Base-by-base conservation (phyloP, 73 alveolate species). In the Stentor roeselii region DNA sequence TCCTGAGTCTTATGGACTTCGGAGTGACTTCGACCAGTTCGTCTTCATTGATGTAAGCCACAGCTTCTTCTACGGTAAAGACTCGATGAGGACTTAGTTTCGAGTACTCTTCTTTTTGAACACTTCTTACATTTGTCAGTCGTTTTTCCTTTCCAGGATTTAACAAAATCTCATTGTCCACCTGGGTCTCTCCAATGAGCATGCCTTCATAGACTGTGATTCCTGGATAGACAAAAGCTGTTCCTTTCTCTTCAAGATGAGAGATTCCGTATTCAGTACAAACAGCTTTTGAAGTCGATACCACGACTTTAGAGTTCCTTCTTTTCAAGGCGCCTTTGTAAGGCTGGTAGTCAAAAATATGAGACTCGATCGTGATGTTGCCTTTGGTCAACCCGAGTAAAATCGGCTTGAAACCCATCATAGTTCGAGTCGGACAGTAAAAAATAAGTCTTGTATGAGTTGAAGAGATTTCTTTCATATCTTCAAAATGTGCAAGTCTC, bases 1-100 rank as follows among this genome's bases (percentile, higher is more conserved):
- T 93, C 84, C 98, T 91, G 77, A 93, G 86, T 87, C 98, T 91
- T 75, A 93, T 90, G 76, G 82, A 87, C 61, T 93, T 93, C n/a
- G 98, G 98, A 36, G 98, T 93, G 3, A 93, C 93, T 86, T 93
- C 98, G 3, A 93, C 97, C 31, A 92, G 80, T 74, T 92, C 97
- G 75, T 92, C 97, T 32, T 89, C 97, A 83, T 94, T 86, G 39
- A 93, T 93, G 58, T 89, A 89, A 59, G 97, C 86, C 58, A 93
- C 89, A 32, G 95, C 93, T 75, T 93, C 98, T 82, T 93, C 98
- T n/a, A 93, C 61, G n/a, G 86, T 32, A 75, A 92, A 85, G 4
- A 32, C 41, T 60, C 78, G 89, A 27, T 75, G 88, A 6, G 95
- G 95, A 41, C 78, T 58, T 27, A 93, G 90, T 42, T 83, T 90